Conservation (phyloP, 1,284 basidiomycete genomes). For the Cryptococcus maquisensis region DNA sequence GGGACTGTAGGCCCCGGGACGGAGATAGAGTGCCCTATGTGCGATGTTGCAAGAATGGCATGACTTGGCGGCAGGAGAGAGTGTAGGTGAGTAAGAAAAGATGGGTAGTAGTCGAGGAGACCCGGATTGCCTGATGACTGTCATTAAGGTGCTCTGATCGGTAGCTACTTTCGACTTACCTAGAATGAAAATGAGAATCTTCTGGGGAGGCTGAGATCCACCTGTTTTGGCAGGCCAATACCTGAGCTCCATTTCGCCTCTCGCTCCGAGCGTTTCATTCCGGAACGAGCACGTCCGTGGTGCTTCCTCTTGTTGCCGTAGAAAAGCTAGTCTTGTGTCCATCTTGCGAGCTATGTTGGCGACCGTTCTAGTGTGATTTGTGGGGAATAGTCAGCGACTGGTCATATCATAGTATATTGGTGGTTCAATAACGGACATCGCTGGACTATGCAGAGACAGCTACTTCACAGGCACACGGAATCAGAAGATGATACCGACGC, state of each 20-base stretch:
- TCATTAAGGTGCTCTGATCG: background rate
- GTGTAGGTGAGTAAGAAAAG: conserved; percentile 41
- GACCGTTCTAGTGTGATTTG: too few relatives aligned
- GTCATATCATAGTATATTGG: background rate
- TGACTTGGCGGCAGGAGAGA: conserved; percentile 34
- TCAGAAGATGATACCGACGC: background rate
- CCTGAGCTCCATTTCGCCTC: conserved; percentile 22
- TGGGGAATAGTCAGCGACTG: too few relatives aligned
- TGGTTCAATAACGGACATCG: background rate
- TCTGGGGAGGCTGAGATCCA: conserved; percentile 13
- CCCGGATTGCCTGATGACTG: conserved; percentile 44
- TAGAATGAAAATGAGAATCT: conserved; percentile 35
- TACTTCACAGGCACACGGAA: background rate
- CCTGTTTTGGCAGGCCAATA: conserved; percentile 34
- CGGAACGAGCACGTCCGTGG: conserved; percentile 11
- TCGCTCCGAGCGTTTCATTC: conserved; percentile 2
- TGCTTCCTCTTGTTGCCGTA: background rate
- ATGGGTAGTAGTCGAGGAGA: conserved; percentile 45
- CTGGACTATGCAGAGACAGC: background rate
- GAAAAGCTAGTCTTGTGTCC: conserved; percentile 15
- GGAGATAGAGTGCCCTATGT: conserved; percentile 42
- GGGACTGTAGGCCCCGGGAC: conserved; percentile 21
- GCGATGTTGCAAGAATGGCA: conserved; percentile 42
- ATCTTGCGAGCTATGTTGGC: background rate
- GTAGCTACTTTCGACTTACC: conserved; percentile 18